Evolutionary conservation across 2,329 filamentous ascomycete species (phyloP), one percentile per base, ranked within the genome.

Genomic region (Xylaria sp.): DNA sequence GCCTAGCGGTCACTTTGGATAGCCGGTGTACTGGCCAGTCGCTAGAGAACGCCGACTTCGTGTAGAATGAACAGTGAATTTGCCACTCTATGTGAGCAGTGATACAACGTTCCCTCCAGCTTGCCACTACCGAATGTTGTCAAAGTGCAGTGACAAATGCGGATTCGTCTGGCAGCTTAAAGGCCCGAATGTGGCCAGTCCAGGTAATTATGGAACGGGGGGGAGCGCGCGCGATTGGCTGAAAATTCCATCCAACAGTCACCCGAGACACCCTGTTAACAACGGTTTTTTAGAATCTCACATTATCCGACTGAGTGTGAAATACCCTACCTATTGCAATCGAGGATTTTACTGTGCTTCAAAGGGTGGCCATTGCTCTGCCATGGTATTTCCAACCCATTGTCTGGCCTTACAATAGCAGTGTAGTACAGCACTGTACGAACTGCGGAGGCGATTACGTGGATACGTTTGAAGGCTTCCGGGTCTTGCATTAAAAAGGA

Each of bases 151-250:
- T 66, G 52, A 66, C 62, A 65, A 63, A 70, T 66, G 68, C 51
- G 46, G 55, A 54, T 39, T 54, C 48, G 56, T 56, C 54, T 67
- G 59, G 63, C 73, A 59, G 39, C 55, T 31, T 72, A 73, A 73
- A 75, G 75, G 75, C 71, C 75, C 74, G 75, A 75, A 75, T 75
- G 64, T 71, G 63, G 72, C 71, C 66, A 66, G 64, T 64, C 71
- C 61, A 68, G 64, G 64, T 57, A 52, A 61, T 60, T 72, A 58
- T 70, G 66, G 72, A 58, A 62, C 55, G 52, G 65, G 67, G 65
- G 67, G 68, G 62, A 71, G 64, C n/a, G 54, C 65, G 41, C 51
- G 57, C 72, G 62, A 76, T 76, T 76, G 75, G 75, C 31, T 58
- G 3, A 70, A 36, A 74, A 71, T 72, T 71, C 67, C 62, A 73